Base-by-base conservation (phyloP, 106 monocot species). In the Dendrobium chrysotoxum region DNA sequence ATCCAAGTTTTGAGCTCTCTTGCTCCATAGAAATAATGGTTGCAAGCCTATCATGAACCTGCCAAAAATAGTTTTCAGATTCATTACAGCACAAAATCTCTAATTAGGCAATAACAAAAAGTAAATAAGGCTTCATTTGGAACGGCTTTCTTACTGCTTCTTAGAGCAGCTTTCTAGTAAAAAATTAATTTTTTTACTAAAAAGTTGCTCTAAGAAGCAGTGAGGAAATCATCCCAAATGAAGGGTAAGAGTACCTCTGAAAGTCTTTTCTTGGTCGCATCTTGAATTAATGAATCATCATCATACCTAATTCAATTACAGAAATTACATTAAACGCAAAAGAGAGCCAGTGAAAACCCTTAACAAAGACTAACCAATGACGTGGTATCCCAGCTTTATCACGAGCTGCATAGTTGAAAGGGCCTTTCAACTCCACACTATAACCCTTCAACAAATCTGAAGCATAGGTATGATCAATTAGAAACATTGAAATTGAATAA, bases 381-480 rank as follows among this genome's bases (percentile, higher is more conserved):
- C 97, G 97, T 21, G 97, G 97, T 83, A 98, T 89, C 46, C 92
- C 95, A 75, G 95, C 97, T 89, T 89, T 91, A 65, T 98, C 92
- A 3, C 97, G 97, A 85, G 92, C 95, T 28, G 84, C 64, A 75
- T 95, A 87, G 80, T 98, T 98, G 84, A 98, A 98, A 50, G 97
- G 95, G 4, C 97, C 97, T 55, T 98, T 98, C 77, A 89, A 55
- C 80, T 92, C 92, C 79, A 98, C 91, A 78, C 86, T 78, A 40
- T 88, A 87, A 78, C 92, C 91, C 54, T 89, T 85, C 68, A 97
- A 81, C 77, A 97, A 84, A 70, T 89, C 97, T 97, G 75, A 46
- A 53, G 45, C 71, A 71, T 16, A 50, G 13, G 13, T 13, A 50
- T 13, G 16, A 50, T 13, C 50, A 50, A 50, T 50, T 15, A 50